phyloP scores from a whole-genome alignment of 2,329 filamentous ascomycete genomes.

The Phialophora expanda region DNA sequence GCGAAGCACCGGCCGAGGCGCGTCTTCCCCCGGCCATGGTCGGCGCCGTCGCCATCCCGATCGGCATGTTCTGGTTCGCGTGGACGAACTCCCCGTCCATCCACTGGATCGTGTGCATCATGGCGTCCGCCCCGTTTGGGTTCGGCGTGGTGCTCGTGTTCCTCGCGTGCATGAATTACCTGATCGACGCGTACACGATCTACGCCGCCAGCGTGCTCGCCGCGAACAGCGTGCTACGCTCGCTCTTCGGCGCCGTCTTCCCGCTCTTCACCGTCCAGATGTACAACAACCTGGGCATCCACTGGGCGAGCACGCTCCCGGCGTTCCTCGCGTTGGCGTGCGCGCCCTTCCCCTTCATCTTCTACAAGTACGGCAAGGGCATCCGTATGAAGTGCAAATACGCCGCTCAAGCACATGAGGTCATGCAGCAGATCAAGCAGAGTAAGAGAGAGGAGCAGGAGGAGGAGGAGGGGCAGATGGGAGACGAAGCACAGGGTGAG shows the following conservation, averaged over 20 bases:
- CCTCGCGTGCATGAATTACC: constrained; percentile 50
- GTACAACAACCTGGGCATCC: constrained; percentile 53
- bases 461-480: not conserved
- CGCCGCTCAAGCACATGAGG: constrained; percentile 45
- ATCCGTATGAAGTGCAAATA: constrained; percentile 52
- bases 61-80: constrained; percentile 65
- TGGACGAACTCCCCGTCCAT: constrained; percentile 60
- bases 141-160: constrained; percentile 52
- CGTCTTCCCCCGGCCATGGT: constrained; percentile 58
- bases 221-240: constrained; percentile 55
- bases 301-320: constrained; percentile 55
- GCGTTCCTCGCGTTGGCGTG: constrained; percentile 54
- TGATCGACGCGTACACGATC: constrained; percentile 53
- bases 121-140: constrained; percentile 48
- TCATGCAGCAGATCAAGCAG: constrained; percentile 38
- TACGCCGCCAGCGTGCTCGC: constrained; percentile 52
- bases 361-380: constrained; percentile 50
- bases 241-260: constrained; percentile 55
- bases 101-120: constrained; percentile 49
- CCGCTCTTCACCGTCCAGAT: constrained; percentile 55
- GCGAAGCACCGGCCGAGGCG: constrained; percentile 66
- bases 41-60: constrained; percentile 50
- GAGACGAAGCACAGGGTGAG: not conserved
- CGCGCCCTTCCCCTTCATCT: constrained; percentile 52
- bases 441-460: not conserved